Evolutionary conservation across 179 eudicot species (phyloP).

Genomic region (Carnegiea gigantea): DNA sequence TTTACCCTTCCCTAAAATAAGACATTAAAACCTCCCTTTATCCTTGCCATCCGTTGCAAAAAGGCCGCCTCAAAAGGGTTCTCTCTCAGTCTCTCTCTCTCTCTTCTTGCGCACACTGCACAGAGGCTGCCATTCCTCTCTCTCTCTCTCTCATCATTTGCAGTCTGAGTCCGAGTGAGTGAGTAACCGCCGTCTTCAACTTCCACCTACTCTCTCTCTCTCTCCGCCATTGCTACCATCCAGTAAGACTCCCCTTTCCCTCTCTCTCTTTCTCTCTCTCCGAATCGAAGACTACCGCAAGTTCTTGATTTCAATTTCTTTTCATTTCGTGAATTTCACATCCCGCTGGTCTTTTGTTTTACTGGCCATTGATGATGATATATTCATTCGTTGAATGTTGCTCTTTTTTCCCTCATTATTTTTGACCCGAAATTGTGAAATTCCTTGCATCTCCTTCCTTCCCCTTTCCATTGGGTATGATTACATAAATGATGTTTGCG

Average conservation of each 20-base stretch:
- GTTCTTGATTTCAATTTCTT: neutral
- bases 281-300: neutral
- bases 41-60: constrained; percentile 22
- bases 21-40: no score
- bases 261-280: no score
- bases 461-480: neutral
- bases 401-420: neutral
- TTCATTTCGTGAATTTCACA: neutral
- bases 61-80: constrained; percentile 3
- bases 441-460: neutral
- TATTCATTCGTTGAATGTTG: neutral
- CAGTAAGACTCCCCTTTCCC: neutral
- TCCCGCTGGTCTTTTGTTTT: neutral
- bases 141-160: neutral
- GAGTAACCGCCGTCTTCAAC: constrained; percentile 6
- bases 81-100: constrained; percentile 3
- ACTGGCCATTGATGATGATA: neutral
- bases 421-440: neutral
- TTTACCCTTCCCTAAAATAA: constrained; percentile 2
- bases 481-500: neutral
- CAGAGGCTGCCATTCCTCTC: constrained; percentile 11
- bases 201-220: neutral
- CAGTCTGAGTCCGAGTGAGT: neutral
- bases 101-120: constrained; percentile 8
- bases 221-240: neutral